phyloP scores from a whole-genome alignment of 2,329 filamentous ascomycete genomes.

The Aspergillus pseudonomiae region DNA sequence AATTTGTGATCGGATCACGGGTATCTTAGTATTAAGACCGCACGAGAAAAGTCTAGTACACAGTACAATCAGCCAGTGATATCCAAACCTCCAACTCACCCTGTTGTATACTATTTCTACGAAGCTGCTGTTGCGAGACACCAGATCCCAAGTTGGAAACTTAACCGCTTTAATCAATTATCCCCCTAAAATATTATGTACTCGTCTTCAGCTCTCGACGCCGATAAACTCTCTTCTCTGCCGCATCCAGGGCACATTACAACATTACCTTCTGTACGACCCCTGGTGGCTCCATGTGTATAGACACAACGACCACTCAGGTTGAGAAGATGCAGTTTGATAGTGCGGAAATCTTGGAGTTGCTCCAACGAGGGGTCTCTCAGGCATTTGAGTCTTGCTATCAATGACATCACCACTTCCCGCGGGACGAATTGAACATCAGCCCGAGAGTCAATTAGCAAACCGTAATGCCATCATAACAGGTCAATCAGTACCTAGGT shows the following conservation, averaged over 20 bases:
- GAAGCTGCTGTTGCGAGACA: neutral
- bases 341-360: neutral
- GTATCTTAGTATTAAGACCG: neutral
- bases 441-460: neutral
- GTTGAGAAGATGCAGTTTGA: neutral
- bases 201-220: neutral
- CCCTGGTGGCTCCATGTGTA: neutral
- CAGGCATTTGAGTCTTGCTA: neutral
- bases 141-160: neutral
- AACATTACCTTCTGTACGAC: neutral
- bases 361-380: neutral
- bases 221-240: neutral
- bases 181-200: neutral
- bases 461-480: neutral
- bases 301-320: neutral
- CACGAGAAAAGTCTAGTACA: neutral
- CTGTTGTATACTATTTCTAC: neutral
- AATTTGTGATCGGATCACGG: neutral
- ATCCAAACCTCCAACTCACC: neutral
- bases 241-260: conserved; percentile 2
- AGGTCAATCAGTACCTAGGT: neutral
- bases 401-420: conserved; percentile 15
- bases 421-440: conserved; percentile 5
- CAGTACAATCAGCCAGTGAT: neutral
- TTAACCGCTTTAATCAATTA: neutral